Conservation (phyloP, 441 rosid genomes). For the Macaranga tanarius region DNA sequence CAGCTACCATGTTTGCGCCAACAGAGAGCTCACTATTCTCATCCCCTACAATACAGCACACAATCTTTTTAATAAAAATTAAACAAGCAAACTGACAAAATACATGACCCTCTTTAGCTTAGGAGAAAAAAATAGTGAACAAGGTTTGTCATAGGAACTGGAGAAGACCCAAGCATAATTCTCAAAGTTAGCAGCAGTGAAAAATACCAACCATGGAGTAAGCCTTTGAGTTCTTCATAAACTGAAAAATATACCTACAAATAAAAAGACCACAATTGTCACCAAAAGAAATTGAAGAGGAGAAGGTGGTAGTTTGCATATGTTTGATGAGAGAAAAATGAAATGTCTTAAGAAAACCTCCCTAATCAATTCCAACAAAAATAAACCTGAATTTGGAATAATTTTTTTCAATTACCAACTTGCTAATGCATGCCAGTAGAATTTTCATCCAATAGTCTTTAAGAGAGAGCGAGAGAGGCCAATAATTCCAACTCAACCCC, state of each 20-base stretch:
- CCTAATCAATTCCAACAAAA: slow-evolving; percentile 7
- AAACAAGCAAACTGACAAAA: background rate
- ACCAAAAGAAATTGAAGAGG: slow-evolving; percentile 26
- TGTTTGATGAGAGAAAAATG: slow-evolving; percentile 4
- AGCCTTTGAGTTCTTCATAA: slow-evolving; percentile 68
- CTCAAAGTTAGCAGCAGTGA: slow-evolving; percentile 8
- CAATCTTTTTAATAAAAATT: slow-evolving; percentile 15
- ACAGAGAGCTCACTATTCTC: slow-evolving; percentile 46
- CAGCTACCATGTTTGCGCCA: slow-evolving; percentile 83
- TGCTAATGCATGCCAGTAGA: background rate
- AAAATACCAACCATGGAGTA: slow-evolving; percentile 65
- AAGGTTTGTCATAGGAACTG: slow-evolving; percentile 17
- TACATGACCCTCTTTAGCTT: background rate
- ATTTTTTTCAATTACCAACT: background rate
- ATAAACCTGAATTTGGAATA: background rate
- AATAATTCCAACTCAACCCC: background rate
- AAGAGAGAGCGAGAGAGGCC: background rate
- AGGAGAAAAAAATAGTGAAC: background rate
- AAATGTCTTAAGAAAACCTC: background rate
- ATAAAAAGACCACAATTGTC: slow-evolving; percentile 36
- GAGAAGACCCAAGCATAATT: slow-evolving; percentile 14
- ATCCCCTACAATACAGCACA: slow-evolving; percentile 43
- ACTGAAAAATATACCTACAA: slow-evolving; percentile 84
- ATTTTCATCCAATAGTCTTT: background rate
- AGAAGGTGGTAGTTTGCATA: slow-evolving; percentile 13